These are phyloP conservation scores for Mycena chlorophos DNA, from an alignment of 768 basidiomycete species.

Conservation along the genomic window DNA sequence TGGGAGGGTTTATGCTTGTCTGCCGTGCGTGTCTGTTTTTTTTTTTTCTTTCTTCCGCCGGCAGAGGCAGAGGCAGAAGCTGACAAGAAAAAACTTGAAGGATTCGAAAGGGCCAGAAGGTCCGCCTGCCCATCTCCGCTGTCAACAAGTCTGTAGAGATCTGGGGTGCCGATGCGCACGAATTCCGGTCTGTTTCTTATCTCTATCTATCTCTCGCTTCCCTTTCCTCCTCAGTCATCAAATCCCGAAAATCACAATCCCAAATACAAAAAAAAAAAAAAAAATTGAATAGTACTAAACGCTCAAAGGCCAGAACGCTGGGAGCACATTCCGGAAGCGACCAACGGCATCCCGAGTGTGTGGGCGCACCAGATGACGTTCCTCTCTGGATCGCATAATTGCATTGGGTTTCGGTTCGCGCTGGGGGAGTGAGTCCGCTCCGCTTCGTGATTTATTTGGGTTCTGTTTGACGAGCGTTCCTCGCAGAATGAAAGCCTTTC, in stretches of 20 bases:
- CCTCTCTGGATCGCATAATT: conserved; percentile 44
- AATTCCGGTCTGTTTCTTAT: conserved; percentile 41
- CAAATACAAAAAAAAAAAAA: too few species aligned
- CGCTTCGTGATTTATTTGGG: neutral
- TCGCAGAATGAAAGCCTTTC: conserved; percentile 1
- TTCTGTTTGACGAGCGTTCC: neutral
- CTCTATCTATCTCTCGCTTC: neutral
- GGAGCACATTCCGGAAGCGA: conserved; percentile 29
- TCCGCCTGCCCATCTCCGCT: conserved; percentile 15
- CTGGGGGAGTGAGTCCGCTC: conserved; percentile 6
- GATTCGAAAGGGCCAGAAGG: conserved; percentile 1
- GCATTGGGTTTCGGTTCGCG: conserved; percentile 34
- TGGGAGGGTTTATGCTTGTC: conserved; percentile 26
- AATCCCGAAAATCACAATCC: too few species aligned
- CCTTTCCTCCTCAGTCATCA: neutral
- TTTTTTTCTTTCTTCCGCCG: neutral
- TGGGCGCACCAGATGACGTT: conserved; percentile 42
- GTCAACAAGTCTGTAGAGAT: conserved; percentile 39
- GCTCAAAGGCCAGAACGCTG: conserved; percentile 46
- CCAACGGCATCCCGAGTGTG: conserved; percentile 38
- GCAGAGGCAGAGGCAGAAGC: neutral
- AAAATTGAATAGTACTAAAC: neutral
- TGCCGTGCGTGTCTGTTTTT: conserved; percentile 16
- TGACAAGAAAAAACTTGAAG: neutral
- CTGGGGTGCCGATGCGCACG: conserved; percentile 46